phyloP scores from a whole-genome alignment of 768 basidiomycete genomes.

The Floccularia luteovirens region DNA sequence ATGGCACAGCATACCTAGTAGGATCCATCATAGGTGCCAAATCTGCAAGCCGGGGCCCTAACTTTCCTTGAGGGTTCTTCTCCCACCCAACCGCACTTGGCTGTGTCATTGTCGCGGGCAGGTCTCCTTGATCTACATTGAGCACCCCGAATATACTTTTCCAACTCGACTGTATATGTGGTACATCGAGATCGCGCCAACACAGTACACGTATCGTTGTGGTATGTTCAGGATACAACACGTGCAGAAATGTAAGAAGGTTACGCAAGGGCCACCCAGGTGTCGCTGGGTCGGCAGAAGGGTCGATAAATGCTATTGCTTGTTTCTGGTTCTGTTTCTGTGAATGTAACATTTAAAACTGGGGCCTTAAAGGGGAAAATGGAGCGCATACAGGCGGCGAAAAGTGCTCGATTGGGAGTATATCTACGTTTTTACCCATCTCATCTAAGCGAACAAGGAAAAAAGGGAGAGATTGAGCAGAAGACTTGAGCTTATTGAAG shows the following conservation, averaged over 20 bases:
- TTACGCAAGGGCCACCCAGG: slow-evolving; percentile 95
- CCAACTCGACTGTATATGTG: background rate
- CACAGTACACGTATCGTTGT: slow-evolving; percentile 57
- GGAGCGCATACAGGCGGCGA: slow-evolving; percentile 4
- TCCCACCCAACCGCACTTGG: slow-evolving; percentile 92
- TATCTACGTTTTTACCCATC: slow-evolving; percentile 20
- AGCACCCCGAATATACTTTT: slow-evolving; percentile 1
- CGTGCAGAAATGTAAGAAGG: slow-evolving; percentile 73
- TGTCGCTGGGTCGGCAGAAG: slow-evolving; percentile 66
- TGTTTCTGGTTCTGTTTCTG: slow-evolving; percentile 10
- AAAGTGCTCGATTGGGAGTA: slow-evolving; percentile 25
- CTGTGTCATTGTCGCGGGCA: slow-evolving; percentile 8
- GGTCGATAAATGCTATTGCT: slow-evolving; percentile 71
- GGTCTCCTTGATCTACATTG: background rate
- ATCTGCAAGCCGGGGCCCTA: slow-evolving; percentile 84
- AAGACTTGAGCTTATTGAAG: slow-evolving; percentile 33
- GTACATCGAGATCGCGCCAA: slow-evolving; percentile 61
- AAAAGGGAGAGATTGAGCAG: slow-evolving; percentile 36
- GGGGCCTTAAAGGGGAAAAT: background rate
- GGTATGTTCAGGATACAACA: slow-evolving; percentile 43
- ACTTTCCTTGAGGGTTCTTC: slow-evolving; percentile 81
- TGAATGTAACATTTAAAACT: background rate
- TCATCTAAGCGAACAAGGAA: slow-evolving; percentile 48
- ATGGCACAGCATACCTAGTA: slow-evolving; percentile 35
- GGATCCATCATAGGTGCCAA: slow-evolving; percentile 98